These are phyloP conservation scores for Cercospora zeae-maydis DNA, from an alignment of 2,329 filamentous ascomycete genomes.

Conservation along the genomic window DNA sequence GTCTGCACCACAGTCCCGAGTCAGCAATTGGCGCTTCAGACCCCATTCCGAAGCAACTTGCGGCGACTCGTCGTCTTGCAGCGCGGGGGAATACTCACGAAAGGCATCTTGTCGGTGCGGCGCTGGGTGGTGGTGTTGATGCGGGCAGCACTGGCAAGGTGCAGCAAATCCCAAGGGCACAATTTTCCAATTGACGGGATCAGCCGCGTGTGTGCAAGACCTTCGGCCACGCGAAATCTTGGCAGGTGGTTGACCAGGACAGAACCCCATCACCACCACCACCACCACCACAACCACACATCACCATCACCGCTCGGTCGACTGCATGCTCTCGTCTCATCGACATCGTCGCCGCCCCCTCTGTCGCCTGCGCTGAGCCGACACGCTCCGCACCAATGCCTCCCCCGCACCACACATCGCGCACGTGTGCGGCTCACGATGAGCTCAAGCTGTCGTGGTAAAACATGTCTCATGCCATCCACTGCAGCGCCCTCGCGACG, in stretches of 20 bases:
- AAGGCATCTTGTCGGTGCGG: conserved; percentile 41
- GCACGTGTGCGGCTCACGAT: not conserved
- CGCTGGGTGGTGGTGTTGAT: conserved; percentile 6
- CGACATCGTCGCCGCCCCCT: not conserved
- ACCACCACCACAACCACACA: not conserved
- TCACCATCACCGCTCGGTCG: not conserved
- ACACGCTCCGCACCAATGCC: not conserved
- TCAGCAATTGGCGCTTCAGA: conserved; percentile 99
- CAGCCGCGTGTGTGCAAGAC: not conserved
- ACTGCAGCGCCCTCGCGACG: not conserved
- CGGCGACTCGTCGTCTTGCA: conserved; percentile 62
- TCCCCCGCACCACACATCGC: not conserved
- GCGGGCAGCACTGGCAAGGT: conserved; percentile 5
- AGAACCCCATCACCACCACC: not conserved
- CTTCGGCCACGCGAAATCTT: not conserved
- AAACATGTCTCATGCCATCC: conserved; percentile 10
- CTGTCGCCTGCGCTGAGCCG: not conserved
- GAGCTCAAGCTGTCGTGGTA: not conserved
- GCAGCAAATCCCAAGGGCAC: not conserved
- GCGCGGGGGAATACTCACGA: conserved; percentile 30
- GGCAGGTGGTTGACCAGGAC: not conserved
- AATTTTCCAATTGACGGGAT: not conserved
- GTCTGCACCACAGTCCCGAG: conserved; percentile 59
- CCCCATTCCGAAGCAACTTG: conserved; percentile 95
- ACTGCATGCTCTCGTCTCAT: not conserved